phyloP scores from a whole-genome alignment of 1,139 yeast genomes.

The Taphrina pruni region DNA sequence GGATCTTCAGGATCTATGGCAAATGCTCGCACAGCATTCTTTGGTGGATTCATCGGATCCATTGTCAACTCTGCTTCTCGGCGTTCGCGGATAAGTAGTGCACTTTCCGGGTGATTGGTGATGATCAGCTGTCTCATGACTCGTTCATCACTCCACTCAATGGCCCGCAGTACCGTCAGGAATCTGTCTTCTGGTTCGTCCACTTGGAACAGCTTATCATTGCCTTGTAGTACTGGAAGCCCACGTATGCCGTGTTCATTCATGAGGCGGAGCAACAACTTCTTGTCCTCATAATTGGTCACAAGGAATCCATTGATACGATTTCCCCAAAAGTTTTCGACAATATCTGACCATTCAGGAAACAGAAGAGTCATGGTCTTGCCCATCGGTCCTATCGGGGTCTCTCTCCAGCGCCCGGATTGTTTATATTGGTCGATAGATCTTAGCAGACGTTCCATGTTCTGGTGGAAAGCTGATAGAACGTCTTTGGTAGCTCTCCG shows the following conservation, averaged over 20 bases:
- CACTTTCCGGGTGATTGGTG: constrained; percentile 63
- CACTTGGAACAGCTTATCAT: constrained; percentile 55
- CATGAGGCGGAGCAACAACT: constrained; percentile 58
- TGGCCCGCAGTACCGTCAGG: constrained; percentile 64
- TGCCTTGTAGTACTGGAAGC: constrained; percentile 24
- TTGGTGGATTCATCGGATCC: constrained; percentile 48
- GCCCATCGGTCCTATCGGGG: constrained; percentile 89
- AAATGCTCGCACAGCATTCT: constrained; percentile 59
- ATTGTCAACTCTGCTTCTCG: constrained; percentile 60
- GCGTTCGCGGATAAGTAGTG: constrained; percentile 61
- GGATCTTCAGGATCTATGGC: constrained; percentile 55
- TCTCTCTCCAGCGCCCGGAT: constrained; percentile 53
- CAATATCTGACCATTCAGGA: constrained; percentile 65
- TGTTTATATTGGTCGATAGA: constrained; percentile 53
- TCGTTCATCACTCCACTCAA: constrained; percentile 51
- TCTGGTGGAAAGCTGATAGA: constrained; percentile 58
- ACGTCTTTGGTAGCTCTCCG: constrained; percentile 47
- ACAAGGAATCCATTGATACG: constrained; percentile 72
- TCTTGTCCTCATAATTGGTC: constrained; percentile 65
- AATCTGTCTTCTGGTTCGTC: constrained; percentile 54
- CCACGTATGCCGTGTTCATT: constrained; percentile 46
- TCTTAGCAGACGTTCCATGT: constrained; percentile 55
- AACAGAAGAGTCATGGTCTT: constrained; percentile 63
- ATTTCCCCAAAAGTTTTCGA: constrained; percentile 62
- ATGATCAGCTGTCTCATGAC: constrained; percentile 61